These are phyloP conservation scores for Alternaria viburni DNA, from an alignment of 2,329 filamentous ascomycete genomes.

Conservation along the genomic window DNA sequence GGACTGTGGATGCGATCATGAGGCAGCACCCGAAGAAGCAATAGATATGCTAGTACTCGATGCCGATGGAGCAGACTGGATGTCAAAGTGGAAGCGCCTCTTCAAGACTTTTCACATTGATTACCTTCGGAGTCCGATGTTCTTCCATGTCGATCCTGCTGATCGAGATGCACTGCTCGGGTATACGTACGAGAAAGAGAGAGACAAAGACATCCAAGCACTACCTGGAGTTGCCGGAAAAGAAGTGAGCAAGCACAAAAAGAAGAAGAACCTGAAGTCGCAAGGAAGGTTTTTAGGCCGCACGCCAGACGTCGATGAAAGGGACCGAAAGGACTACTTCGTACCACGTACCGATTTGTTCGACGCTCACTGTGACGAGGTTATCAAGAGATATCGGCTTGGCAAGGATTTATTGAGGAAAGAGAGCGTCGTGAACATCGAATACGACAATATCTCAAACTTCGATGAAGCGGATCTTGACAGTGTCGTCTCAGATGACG, in stretches of 20 bases:
- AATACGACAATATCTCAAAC: slow-evolving; percentile 58
- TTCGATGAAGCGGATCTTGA: slow-evolving; percentile 27
- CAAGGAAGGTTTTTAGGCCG: slow-evolving; percentile 53
- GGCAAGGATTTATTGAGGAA: slow-evolving; percentile 63
- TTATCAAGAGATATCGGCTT: slow-evolving; percentile 56
- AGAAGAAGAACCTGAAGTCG: slow-evolving; percentile 65
- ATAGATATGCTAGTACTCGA: slow-evolving; percentile 66
- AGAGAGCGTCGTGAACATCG: slow-evolving; percentile 66
- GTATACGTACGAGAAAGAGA: slow-evolving; percentile 66
- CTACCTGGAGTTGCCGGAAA: slow-evolving; percentile 78
- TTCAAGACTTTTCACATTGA: slow-evolving; percentile 73
- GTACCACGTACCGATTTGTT: slow-evolving; percentile 52
- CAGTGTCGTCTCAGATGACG: slow-evolving; percentile 25
- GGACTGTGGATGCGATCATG: slow-evolving; percentile 21
- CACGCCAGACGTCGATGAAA: slow-evolving; percentile 51
- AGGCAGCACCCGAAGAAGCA: slow-evolving; percentile 3
- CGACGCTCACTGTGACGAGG: slow-evolving; percentile 49
- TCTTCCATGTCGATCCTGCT: slow-evolving; percentile 79
- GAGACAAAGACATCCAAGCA: slow-evolving; percentile 71
- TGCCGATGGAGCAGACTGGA: slow-evolving; percentile 67
- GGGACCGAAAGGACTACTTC: slow-evolving; percentile 57
- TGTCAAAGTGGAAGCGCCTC: slow-evolving; percentile 72
- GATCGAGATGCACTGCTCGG: slow-evolving; percentile 77
- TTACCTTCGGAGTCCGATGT: slow-evolving; percentile 79
- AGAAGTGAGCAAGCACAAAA: slow-evolving; percentile 78